phyloP scores from a whole-genome alignment of 2,329 filamentous ascomycete genomes.

The Penicillium psychrosexuale region DNA sequence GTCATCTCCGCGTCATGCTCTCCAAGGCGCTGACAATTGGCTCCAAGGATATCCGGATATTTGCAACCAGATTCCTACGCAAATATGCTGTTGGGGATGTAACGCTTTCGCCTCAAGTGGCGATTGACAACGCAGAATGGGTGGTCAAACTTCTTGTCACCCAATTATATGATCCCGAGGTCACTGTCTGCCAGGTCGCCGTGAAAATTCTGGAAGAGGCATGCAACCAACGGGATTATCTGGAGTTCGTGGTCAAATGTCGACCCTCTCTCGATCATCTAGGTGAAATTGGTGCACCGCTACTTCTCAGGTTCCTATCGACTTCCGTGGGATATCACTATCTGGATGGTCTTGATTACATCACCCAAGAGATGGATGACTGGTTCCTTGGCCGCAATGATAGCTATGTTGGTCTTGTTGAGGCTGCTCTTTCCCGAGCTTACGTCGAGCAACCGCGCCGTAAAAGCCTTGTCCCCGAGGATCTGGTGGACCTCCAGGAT shows the following conservation, averaged over 20 bases:
- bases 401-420: constrained; percentile 88
- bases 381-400: constrained; percentile 98
- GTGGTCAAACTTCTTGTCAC: constrained; percentile 96
- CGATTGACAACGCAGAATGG: constrained; percentile 76
- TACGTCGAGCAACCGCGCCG: constrained; percentile 58
- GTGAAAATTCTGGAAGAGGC: constrained; percentile 97
- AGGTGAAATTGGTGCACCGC: constrained; percentile 90
- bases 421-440: constrained; percentile 87
- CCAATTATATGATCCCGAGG: constrained; percentile 93
- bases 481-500: constrained; percentile 58
- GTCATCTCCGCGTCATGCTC: constrained; percentile 85
- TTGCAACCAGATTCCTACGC: constrained; percentile 78
- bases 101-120: constrained; percentile 34
- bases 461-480: constrained; percentile 51
- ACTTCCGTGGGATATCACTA: constrained; percentile 98
- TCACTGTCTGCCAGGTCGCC: constrained; percentile 92
- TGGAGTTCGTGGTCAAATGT: constrained; percentile 97
- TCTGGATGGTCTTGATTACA: constrained; percentile 93
- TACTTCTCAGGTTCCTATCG: constrained; percentile 87
- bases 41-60: constrained; percentile 85
- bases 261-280: constrained; percentile 90
- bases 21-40: constrained; percentile 92
- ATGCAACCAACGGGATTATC: constrained; percentile 83
- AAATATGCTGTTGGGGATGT: constrained; percentile 72
- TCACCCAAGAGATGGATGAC: constrained; percentile 99